phyloP scores from a whole-genome alignment of 495 filamentous ascomycete genomes.

The Baudoinia panamericana region DNA sequence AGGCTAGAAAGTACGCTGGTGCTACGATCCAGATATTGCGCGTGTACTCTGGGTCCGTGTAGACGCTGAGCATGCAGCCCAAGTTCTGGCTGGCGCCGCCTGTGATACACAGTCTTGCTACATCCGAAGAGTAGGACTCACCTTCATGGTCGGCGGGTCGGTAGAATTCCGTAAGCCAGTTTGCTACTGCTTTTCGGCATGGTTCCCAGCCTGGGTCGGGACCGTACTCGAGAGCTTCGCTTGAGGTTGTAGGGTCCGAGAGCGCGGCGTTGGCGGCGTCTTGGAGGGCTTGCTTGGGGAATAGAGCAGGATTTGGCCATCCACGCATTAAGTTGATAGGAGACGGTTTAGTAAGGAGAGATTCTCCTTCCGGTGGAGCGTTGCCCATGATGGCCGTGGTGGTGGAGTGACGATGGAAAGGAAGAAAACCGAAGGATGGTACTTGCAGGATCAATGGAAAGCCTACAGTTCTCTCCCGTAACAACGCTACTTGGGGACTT shows the following conservation, averaged over 20 bases:
- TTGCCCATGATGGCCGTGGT: conserved; percentile 2
- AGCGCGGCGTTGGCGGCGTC: conserved; percentile 44
- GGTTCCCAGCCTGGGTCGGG: conserved; percentile 62
- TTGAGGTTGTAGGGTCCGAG: conserved; percentile 40
- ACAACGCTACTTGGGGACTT: too few relatives aligned
- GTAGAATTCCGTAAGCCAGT: conserved; percentile 59
- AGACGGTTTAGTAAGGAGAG: not conserved
- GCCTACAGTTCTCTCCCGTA: too few relatives aligned
- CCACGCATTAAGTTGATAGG: conserved; percentile 56
- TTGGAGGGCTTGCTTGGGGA: conserved; percentile 49
- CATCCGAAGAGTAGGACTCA: conserved; percentile 25
- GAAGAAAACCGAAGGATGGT: too few relatives aligned
- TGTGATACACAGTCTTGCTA: conserved; percentile 71
- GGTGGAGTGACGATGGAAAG: too few relatives aligned
- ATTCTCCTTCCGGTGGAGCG: not conserved
- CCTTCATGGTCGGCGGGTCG: conserved; percentile 20
- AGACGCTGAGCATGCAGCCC: conserved; percentile 56
- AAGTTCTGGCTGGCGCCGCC: conserved; percentile 69
- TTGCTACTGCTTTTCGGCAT: conserved; percentile 47
- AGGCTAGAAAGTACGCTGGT: conserved; percentile 69
- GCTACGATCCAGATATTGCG: conserved; percentile 63
- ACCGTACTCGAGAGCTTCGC: conserved; percentile 57
- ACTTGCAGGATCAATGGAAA: too few relatives aligned
- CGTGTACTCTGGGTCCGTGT: conserved; percentile 65
- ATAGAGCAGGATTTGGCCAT: conserved; percentile 56